A percentile compares a stretch with the other conserved stretches of the same genome.
These are phyloP conservation scores for Ascomycota sp. DNA, from an alignment of 2,329 filamentous ascomycete genomes.

Conservation along the genomic window DNA sequence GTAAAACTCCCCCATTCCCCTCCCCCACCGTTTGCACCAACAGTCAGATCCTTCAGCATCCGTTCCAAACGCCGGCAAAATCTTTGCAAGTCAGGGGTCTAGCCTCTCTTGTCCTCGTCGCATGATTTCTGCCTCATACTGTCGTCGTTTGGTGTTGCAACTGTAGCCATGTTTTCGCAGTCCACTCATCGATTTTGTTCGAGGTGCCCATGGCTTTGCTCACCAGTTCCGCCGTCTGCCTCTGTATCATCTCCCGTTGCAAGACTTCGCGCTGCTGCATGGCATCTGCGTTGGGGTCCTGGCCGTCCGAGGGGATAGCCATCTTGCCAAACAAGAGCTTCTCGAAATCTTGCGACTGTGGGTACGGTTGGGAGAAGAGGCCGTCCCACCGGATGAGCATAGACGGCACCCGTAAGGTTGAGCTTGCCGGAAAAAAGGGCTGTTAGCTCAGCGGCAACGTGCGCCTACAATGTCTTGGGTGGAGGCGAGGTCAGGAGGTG, in stretches of 20 bases:
- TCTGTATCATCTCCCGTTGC: constrained; percentile 23
- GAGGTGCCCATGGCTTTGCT: constrained; percentile 17
- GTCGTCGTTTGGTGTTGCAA: constrained; percentile 5
- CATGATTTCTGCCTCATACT: background rate
- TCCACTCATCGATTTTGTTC: constrained; percentile 15
- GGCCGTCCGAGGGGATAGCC: constrained; percentile 14
- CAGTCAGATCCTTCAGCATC: too few relatives aligned
- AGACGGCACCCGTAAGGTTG: constrained; percentile 36
- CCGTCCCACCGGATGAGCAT: constrained; percentile 39
- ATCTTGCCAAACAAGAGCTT: constrained; percentile 21
- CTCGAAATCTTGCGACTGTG: constrained; percentile 21
- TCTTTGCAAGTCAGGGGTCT: too few relatives aligned
- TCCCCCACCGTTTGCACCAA: too few relatives aligned
- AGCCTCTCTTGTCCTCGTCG: background rate
- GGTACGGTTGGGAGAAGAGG: constrained; percentile 23
- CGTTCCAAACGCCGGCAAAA: too few relatives aligned
- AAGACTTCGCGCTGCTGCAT: constrained; percentile 26
- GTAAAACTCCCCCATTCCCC: too few relatives aligned
- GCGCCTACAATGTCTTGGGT: background rate
- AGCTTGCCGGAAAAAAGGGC: constrained; percentile 21
- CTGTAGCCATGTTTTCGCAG: constrained; percentile 18
- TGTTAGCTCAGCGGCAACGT: constrained; percentile 1
- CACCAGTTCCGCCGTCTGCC: constrained; percentile 20
- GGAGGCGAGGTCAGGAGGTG: background rate
- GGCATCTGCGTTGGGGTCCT: constrained; percentile 25